Evolutionary conservation across 2,329 filamentous ascomycete species (phyloP), one percentile per base, ranked within the genome.

Genomic region (Hymenoscyphus fructigenus): DNA sequence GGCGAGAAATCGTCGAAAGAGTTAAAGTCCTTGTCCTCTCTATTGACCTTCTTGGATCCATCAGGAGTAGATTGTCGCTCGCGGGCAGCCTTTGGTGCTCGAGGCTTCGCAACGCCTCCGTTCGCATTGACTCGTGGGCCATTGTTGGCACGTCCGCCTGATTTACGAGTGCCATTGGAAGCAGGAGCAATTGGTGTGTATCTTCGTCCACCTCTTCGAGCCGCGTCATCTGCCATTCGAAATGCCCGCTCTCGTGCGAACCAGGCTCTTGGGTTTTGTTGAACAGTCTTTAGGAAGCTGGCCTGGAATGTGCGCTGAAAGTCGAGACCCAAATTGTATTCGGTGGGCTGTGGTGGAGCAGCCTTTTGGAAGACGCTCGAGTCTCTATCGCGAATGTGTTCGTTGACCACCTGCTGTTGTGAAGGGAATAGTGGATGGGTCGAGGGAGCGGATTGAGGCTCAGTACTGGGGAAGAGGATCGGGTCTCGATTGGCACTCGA

Each of bases 1-100:
- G 92, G 92, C 60, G 88, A 92, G 75, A 84, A 91, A 76, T 97
- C 87, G 5, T 84, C 83, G 36, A 96, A 82, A 3, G 86, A 81
- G 57, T 84, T 81, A 77, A 91, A 96, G 76, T 96, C 90, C 75
- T 91, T 92, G 75, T 96, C 92, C 76, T 95, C 92, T 38, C 91
- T 85, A 71, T 88, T 93, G 20, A 87, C 85, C 29, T 87, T 78
- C 75, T 69, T 76, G 71, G 60, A 74, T 68, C 67, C 77, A 0
- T 76, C 77, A 28, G 75, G 73, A 5, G 77, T 77, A 0, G 41
- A 44, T 61, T 66, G 67, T 44, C 67, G 61, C 57, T 66, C 63
- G 38, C 63, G 59, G 57, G 26, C 29, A 17, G 60, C 56, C 41
- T 65, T 69, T n/a, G 62, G 62, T 26, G 38, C 61, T 65, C 64